phyloP scores from a whole-genome alignment of 495 filamentous ascomycete species.

The Penicillium cataractarum region DNA sequence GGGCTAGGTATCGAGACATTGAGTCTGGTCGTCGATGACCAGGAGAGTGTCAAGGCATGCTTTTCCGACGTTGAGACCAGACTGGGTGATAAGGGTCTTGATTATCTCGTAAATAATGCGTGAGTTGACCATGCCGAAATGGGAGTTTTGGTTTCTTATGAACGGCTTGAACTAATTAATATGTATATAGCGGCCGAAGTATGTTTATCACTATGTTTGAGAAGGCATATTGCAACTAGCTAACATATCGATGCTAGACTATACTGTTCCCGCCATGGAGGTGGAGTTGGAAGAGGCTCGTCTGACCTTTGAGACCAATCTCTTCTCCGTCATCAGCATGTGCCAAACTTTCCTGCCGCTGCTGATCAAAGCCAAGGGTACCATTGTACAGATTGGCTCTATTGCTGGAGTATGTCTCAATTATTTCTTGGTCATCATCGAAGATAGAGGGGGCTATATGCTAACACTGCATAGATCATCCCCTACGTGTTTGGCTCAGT shows the following conservation, averaged over 20 bases:
- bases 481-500: constrained; percentile 59
- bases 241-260: constrained; percentile 41
- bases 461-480: constrained; percentile 40
- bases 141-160: constrained; percentile 11
- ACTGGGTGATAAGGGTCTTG: constrained; percentile 50
- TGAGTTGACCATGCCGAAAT: constrained; percentile 33
- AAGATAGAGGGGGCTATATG: background rate
- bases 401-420: constrained; percentile 49
- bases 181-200: constrained; percentile 40
- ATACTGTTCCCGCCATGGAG: constrained; percentile 65
- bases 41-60: constrained; percentile 48
- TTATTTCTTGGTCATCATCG: background rate
- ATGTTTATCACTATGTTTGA: constrained; percentile 15
- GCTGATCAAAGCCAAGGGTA: constrained; percentile 60
- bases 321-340: constrained; percentile 62
- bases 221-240: background rate
- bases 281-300: constrained; percentile 54
- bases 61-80: constrained; percentile 45
- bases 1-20: constrained; percentile 57
- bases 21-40: constrained; percentile 54
- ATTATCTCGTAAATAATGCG: constrained; percentile 67
- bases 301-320: constrained; percentile 59
- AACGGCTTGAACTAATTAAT: constrained; percentile 16
- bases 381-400: constrained; percentile 64
- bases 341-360: constrained; percentile 62